Evolutionary conservation across 2,329 filamentous ascomycete genomes (phyloP).

Genomic region (Chrysoporthe cubensis): DNA sequence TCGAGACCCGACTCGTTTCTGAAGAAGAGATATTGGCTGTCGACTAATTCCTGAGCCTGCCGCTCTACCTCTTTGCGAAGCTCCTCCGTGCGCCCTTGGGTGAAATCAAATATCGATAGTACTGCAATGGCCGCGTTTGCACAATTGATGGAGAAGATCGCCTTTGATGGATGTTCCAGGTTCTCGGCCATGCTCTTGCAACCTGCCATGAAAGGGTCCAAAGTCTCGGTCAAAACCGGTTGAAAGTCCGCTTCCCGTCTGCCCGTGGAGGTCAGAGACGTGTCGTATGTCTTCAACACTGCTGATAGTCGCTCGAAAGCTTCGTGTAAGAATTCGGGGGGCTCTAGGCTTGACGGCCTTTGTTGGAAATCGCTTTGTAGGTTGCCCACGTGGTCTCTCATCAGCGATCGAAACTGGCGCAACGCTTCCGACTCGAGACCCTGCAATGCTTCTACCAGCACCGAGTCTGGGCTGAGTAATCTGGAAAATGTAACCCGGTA

Average conservation of each 20-base stretch:
- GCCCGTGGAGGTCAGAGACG: constrained; percentile 67
- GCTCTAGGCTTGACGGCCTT: constrained; percentile 72
- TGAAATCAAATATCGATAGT: constrained; percentile 67
- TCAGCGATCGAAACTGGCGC: constrained; percentile 78
- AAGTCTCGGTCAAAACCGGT: constrained; percentile 73
- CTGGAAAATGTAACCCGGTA: constrained; percentile 85
- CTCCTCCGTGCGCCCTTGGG: constrained; percentile 55
- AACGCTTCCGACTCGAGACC: constrained; percentile 77
- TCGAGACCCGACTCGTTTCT: constrained; percentile 75
- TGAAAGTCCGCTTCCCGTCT: constrained; percentile 72
- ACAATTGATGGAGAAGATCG: constrained; percentile 77
- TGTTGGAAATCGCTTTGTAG: constrained; percentile 74
- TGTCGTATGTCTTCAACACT: constrained; percentile 86
- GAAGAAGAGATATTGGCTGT: constrained; percentile 74
- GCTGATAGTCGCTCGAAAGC: constrained; percentile 76
- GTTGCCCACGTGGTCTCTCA: constrained; percentile 78
- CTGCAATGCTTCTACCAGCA: constrained; percentile 69
- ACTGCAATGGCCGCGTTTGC: constrained; percentile 60
- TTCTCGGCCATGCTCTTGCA: constrained; percentile 70
- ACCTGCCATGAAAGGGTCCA: constrained; percentile 84
- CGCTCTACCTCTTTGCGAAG: constrained; percentile 61
- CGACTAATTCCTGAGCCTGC: constrained; percentile 61
- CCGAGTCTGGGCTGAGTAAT: constrained; percentile 71
- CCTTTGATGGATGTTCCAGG: constrained; percentile 61
- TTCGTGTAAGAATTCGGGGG: constrained; percentile 80